phyloP scores from a whole-genome alignment of 768 basidiomycete genomes.

The Sistotremastrum suecicum region DNA sequence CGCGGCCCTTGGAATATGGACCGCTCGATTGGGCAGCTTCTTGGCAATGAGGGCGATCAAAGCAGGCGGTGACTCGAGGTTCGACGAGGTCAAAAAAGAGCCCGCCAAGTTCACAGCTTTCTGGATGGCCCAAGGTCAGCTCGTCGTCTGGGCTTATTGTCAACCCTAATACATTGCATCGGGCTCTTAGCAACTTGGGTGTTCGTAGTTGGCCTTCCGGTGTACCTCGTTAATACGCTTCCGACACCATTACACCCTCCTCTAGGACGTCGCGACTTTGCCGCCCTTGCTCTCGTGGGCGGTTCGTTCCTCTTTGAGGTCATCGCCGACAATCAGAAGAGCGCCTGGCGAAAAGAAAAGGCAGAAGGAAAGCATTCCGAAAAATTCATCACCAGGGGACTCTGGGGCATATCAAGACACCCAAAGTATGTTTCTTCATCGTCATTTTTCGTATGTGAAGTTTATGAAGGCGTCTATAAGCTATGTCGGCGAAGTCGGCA shows the following conservation, averaged over 20 bases:
- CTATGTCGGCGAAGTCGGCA: constrained; percentile 57
- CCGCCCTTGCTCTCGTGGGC: constrained; percentile 37
- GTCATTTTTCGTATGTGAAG: neutral
- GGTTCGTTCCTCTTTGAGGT: constrained; percentile 48
- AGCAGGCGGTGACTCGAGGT: constrained; percentile 49
- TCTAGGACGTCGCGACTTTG: constrained; percentile 39
- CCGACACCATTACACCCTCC: constrained; percentile 35
- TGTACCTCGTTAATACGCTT: constrained; percentile 47
- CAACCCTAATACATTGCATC: constrained; percentile 9
- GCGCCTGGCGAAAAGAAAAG: constrained; percentile 43
- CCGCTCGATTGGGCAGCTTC: constrained; percentile 45
- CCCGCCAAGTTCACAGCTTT: constrained; percentile 35
- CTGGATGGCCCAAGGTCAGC: constrained; percentile 47
- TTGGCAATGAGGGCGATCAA: constrained; percentile 35
- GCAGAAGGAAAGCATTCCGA: constrained; percentile 53
- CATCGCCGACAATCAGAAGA: constrained; percentile 52
- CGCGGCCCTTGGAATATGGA: constrained; percentile 47
- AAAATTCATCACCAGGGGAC: constrained; percentile 50
- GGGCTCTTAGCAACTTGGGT: constrained; percentile 44
- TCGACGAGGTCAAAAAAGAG: constrained; percentile 40
- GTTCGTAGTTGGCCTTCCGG: constrained; percentile 50
- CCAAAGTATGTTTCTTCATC: constrained; percentile 42
- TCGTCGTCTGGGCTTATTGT: neutral
- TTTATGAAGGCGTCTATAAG: constrained; percentile 21
- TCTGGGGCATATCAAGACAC: constrained; percentile 57